A percentile compares a stretch with the other conserved stretches of the same genome.
Evolutionary conservation across 148 eudicot genomes (phyloP).

Genomic region (Suaeda aralocaspica): DNA sequence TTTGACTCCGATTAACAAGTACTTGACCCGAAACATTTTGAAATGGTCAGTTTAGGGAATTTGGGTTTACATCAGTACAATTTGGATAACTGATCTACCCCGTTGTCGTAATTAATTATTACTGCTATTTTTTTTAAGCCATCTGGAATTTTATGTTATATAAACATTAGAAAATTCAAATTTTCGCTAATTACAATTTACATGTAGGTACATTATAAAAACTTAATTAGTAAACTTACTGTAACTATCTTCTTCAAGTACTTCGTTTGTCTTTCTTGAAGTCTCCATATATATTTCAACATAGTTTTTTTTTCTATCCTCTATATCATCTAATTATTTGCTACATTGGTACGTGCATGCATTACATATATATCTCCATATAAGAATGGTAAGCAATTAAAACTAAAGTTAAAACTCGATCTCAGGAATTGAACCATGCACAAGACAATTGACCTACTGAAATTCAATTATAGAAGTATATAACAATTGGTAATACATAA

Average conservation of each 20-base stretch:
- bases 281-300: neutral
- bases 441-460: too few relatives aligned
- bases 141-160: neutral
- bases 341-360: too few relatives aligned
- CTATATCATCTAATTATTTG: too few relatives aligned
- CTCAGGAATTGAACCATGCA: too few relatives aligned
- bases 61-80: conserved; percentile 13
- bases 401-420: too few relatives aligned
- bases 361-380: too few relatives aligned
- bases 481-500: too few relatives aligned
- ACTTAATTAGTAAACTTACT: neutral
- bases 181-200: neutral
- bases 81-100: conserved; percentile 14
- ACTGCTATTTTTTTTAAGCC: neutral
- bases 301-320: neutral
- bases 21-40: conserved; percentile 6
- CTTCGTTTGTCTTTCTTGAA: neutral
- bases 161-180: conserved; percentile 2
- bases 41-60: conserved; percentile 2
- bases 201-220: neutral
- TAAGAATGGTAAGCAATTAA: too few relatives aligned
- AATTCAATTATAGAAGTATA: too few relatives aligned
- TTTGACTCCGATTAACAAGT: conserved; percentile 8
- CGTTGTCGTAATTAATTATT: conserved; percentile 19
- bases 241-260: neutral